phyloP scores from a whole-genome alignment of 164 flowering plant genomes.

The Euptelea pleiosperma region DNA sequence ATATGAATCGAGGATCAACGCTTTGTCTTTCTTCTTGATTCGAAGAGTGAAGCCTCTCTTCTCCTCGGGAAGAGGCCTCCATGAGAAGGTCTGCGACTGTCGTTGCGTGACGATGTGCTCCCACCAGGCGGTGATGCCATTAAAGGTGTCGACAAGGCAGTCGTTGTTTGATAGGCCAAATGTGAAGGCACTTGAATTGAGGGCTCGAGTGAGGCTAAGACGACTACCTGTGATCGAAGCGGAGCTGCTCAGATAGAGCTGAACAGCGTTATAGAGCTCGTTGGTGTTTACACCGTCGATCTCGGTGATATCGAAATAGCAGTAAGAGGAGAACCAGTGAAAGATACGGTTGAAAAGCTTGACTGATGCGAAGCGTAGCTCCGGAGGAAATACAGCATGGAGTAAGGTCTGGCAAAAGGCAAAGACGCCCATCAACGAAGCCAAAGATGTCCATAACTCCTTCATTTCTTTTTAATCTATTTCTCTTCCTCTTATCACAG shows the following conservation, averaged over 20 bases:
- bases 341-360: conserved; percentile 49
- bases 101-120: conserved; percentile 71
- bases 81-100: conserved; percentile 57
- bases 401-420: conserved; percentile 70
- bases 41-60: conserved; percentile 68
- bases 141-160: conserved; percentile 50
- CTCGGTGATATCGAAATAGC: conserved; percentile 87
- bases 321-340: conserved; percentile 59
- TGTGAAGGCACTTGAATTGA: conserved; percentile 58
- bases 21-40: conserved; percentile 51
- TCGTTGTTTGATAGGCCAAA: conserved; percentile 63
- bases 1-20: conserved; percentile 50
- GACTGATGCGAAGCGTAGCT: conserved; percentile 50
- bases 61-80: conserved; percentile 79
- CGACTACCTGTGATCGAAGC: conserved; percentile 49
- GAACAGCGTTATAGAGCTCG: conserved; percentile 85
- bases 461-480: conserved; percentile 42
- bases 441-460: conserved; percentile 69
- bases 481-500: neutral
- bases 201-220: conserved; percentile 59
- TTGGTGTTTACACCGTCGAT: conserved; percentile 92
- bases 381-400: conserved; percentile 66
- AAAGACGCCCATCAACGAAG: conserved; percentile 64
- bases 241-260: conserved; percentile 62
- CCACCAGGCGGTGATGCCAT: conserved; percentile 56